Evolutionary conservation across 805 yeast genomes (phyloP).

Genomic region (Yamadazyma philogaea): DNA sequence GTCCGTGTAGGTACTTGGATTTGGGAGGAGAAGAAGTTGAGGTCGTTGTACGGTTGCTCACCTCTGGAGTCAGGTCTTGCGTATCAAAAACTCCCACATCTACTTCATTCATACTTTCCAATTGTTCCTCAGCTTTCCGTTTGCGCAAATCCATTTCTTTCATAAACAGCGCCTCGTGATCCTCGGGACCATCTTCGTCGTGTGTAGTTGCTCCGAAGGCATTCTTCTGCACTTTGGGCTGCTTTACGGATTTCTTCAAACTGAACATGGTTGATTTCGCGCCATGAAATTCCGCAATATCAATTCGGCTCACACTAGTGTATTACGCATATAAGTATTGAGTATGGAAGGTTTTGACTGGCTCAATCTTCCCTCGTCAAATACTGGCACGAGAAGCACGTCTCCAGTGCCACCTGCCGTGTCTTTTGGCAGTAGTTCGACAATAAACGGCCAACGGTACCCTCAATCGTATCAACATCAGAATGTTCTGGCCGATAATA

Average conservation of each 20-base stretch:
- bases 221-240: constrained; percentile 1
- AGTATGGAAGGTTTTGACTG: constrained; percentile 9
- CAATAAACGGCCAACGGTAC: not conserved
- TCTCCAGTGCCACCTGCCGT: constrained; percentile 8
- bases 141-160: constrained; percentile 1
- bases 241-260: constrained; percentile 1
- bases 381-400: not conserved
- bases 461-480: constrained; percentile 2
- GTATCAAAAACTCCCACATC: not conserved
- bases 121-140: constrained; percentile 2
- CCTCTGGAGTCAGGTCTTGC: too few species aligned
- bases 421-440: constrained; percentile 2
- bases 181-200: not conserved
- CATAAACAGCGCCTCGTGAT: not conserved
- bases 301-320: constrained; percentile 1
- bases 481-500: constrained; percentile 11
- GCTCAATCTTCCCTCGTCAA: constrained; percentile 6
- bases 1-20: constrained; percentile 30
- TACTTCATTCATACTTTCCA: not conserved
- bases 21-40: too few species aligned
- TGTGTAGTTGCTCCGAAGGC: not conserved
- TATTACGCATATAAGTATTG: not conserved
- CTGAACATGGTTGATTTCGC: constrained; percentile 8
- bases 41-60: too few species aligned
- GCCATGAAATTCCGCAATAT: constrained; percentile 3